Evolutionary conservation across 2,329 filamentous ascomycete genomes (phyloP), one percentile per base, ranked within the genome.

Genomic region (Chrysoporthe puriensis): DNA sequence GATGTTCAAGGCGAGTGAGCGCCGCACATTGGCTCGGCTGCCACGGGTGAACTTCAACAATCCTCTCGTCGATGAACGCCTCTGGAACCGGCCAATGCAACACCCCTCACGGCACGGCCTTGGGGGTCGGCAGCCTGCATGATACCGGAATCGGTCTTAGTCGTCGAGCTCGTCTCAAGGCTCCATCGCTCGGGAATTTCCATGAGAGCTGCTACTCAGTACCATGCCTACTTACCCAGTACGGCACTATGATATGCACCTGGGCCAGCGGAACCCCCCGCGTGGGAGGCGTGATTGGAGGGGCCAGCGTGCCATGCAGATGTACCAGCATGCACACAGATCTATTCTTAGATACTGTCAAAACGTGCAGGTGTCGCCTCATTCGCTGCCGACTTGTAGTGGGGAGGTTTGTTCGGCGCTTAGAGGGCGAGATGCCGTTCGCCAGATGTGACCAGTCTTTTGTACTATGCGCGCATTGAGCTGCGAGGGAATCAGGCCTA

Each of bases 361-460:
- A 50, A 21, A 59, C 14, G 32, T 32, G 21, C 40, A 16, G 42
- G 40, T 9, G 16, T 21, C 16, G 56, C 43, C 14, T 64, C 26
- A 64, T 64, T 64, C 43, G 62, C 52, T 58, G 57, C 63, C 56
- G 43, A 61, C 59, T 52, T 54, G 52, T 63, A 56, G 62, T 52
- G 40, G 42, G 46, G 57, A 36, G 42, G 46, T 43, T 54, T 67
- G 59, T 43, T 65, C 59, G 60, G 62, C 50, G 60, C 56, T 50
- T 67, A 63, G 60, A 54, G 64, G 59, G 16, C 43, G 42, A 18
- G 11, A 59, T 66, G 63, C 50, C 56, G 67, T 57, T 61, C 62
- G 48, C 52, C 48, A 44, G 46, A 21, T 36, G 40, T 11, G 50
- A 56, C 18, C 48, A 26, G 46, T 18, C 32, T 48, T 21, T 40